These are phyloP conservation scores for Ophiorrhiza pumila DNA, from an alignment of 257 asterid genomes.

Conservation along the genomic window DNA sequence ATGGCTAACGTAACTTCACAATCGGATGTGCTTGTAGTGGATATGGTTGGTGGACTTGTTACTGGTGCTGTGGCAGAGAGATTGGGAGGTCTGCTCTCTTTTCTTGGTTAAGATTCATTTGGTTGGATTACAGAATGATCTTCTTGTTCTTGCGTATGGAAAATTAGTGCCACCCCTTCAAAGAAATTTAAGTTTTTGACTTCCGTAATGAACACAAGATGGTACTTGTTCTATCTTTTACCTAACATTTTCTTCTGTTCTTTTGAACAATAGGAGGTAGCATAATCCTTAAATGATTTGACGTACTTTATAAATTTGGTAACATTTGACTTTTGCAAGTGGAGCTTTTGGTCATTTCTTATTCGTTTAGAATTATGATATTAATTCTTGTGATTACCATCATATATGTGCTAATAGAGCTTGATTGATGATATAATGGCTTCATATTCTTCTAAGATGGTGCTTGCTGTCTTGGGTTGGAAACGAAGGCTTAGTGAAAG, in stretches of 20 bases:
- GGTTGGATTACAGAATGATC: constrained; percentile 5
- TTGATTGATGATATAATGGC: neutral
- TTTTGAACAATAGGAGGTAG: neutral
- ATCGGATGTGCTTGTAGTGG: constrained; percentile 82
- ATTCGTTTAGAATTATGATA: neutral
- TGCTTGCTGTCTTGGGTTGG: neutral
- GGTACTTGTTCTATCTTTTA: neutral
- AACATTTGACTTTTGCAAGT: neutral
- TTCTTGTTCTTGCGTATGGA: neutral
- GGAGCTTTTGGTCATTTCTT: neutral
- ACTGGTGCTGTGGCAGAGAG: constrained; percentile 95
- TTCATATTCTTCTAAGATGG: neutral
- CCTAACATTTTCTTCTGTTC: neutral
- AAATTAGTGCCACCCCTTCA: neutral
- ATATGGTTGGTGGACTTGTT: constrained; percentile 74
- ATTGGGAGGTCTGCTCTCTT: constrained; percentile 66
- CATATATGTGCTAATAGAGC: neutral
- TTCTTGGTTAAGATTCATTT: constrained; percentile 11
- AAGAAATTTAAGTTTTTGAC: neutral
- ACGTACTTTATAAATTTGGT: neutral
- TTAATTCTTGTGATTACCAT: neutral
- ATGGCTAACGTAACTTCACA: constrained; percentile 78
- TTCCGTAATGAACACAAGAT: neutral
- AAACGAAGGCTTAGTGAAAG: neutral
- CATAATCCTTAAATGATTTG: neutral